Evolutionary conservation across 352 stramenopile genomes (phyloP).

Genomic region (Phytopythium litorale): DNA sequence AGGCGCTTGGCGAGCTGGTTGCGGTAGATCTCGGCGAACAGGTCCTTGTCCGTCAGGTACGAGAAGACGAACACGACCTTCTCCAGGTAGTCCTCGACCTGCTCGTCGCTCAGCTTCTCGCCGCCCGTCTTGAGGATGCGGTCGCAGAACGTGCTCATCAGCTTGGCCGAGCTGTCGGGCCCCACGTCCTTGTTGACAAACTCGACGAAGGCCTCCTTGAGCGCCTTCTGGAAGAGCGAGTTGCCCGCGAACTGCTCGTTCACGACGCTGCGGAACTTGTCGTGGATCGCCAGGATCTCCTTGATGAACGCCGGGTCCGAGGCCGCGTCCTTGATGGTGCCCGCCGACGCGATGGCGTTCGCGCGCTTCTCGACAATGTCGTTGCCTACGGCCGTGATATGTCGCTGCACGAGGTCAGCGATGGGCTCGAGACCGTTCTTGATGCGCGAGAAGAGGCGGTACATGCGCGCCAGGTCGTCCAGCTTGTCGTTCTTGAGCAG

Average conservation of each 20-base stretch:
- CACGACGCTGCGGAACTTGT: conserved; percentile 97
- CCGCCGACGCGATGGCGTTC: conserved; percentile 82
- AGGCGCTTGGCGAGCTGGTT: conserved; percentile 99
- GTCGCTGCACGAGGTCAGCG: conserved; percentile 94
- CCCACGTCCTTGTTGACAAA: conserved; percentile 99
- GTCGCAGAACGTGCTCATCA: conserved; percentile 99
- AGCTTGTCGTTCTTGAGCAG: conserved; percentile 97
- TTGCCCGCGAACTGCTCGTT: conserved; percentile 97
- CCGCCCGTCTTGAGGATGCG: conserved; percentile 97
- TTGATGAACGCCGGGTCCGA: conserved; percentile 98
- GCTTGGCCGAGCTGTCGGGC: conserved; percentile 96
- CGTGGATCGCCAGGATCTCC: conserved; percentile 95
- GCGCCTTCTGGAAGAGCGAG: conserved; percentile 98
- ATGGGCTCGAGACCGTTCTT: conserved; percentile 97
- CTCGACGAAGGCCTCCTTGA: conserved; percentile 99
- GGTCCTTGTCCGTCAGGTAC: conserved; percentile 99
- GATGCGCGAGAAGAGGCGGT: conserved; percentile 95
- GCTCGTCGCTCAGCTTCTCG: conserved; percentile 96
- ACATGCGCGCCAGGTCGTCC: conserved; percentile 98
- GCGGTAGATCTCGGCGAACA: conserved; percentile 98
- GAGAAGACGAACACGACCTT: conserved; percentile 99
- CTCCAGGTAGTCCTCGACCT: conserved; percentile 97
- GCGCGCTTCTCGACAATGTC: conserved; percentile 86
- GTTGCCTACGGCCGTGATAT: conserved; percentile 91
- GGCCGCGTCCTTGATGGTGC: conserved; percentile 89